Evolutionary conservation across 2,329 filamentous ascomycete species (phyloP).

Genomic region (Sporothrix phasma): DNA sequence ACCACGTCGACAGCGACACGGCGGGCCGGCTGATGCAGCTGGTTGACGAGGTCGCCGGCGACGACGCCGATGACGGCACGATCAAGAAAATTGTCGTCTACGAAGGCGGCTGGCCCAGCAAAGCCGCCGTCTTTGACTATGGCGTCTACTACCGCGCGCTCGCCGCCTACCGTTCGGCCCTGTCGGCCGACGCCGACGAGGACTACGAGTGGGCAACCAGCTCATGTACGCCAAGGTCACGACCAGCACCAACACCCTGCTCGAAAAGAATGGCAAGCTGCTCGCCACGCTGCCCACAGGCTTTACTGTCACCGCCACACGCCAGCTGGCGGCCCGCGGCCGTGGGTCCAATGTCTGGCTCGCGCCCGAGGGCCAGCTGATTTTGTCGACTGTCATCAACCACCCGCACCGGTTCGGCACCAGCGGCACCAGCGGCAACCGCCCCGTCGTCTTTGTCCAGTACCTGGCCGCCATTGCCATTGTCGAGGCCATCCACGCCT

Average conservation of each 20-base stretch:
- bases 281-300: slow-evolving; percentile 69
- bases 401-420: slow-evolving; percentile 58
- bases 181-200: slow-evolving; percentile 28
- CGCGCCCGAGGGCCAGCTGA: slow-evolving; percentile 72
- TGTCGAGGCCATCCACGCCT: slow-evolving; percentile 70
- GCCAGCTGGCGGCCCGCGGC: slow-evolving; percentile 78
- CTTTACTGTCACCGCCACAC: slow-evolving; percentile 80
- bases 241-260: slow-evolving; percentile 85
- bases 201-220: slow-evolving; percentile 53
- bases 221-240: slow-evolving; percentile 86
- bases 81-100: slow-evolving; percentile 68
- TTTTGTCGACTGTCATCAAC: slow-evolving; percentile 81
- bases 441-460: slow-evolving; percentile 82
- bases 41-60: slow-evolving; percentile 11
- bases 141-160: slow-evolving; percentile 66
- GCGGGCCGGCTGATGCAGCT: slow-evolving; percentile 7
- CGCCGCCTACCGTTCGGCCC: slow-evolving; percentile 48
- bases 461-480: slow-evolving; percentile 86
- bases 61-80: slow-evolving; percentile 57
- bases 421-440: slow-evolving; percentile 34
- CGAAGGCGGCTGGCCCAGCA: slow-evolving; percentile 54
- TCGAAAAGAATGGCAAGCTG: slow-evolving; percentile 80
- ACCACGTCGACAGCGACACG: neutral
- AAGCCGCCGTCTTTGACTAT: slow-evolving; percentile 83
- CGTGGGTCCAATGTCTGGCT: slow-evolving; percentile 93